Percentiles rank a stretch among this genome's conserved stretches.
These are phyloP conservation scores for Camellia japonica DNA, from an alignment of 148 eudicot species.

Conservation along the genomic window DNA sequence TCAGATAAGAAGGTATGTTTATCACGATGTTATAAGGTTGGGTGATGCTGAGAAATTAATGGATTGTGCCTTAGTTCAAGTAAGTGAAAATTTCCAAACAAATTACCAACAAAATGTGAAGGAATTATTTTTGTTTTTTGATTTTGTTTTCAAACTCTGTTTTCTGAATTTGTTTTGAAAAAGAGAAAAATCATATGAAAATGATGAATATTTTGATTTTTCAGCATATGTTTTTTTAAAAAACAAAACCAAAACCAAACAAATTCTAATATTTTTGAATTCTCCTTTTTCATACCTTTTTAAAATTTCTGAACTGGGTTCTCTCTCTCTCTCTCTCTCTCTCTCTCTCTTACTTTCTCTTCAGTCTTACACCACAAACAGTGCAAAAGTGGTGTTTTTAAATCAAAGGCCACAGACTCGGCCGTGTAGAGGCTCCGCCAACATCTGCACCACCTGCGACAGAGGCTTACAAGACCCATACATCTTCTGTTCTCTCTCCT, in stretches of 20 bases:
- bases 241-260: too few species aligned
- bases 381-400: conserved; percentile 45
- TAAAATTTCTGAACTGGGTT: too few species aligned
- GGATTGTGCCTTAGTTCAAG: conserved; percentile 54
- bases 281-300: background rate
- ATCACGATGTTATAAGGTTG: conserved; percentile 50
- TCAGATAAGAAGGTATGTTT: conserved; percentile 62
- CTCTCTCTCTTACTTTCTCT: background rate
- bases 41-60: conserved; percentile 53
- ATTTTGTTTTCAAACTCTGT: too few species aligned
- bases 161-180: too few species aligned
- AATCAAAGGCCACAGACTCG: conserved; percentile 42
- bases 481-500: conserved; percentile 46
- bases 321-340: background rate
- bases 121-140: background rate
- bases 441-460: conserved; percentile 39
- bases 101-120: background rate
- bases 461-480: conserved; percentile 42
- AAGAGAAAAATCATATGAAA: too few species aligned
- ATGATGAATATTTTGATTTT: too few species aligned
- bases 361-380: conserved; percentile 45
- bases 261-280: background rate
- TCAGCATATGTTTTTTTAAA: too few species aligned
- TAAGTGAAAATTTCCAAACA: conserved; percentile 18
- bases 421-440: conserved; percentile 28